These are phyloP conservation scores for Plasmodium ovale DNA, from an alignment of 169 alveolate genomes.

Conservation along the genomic window DNA sequence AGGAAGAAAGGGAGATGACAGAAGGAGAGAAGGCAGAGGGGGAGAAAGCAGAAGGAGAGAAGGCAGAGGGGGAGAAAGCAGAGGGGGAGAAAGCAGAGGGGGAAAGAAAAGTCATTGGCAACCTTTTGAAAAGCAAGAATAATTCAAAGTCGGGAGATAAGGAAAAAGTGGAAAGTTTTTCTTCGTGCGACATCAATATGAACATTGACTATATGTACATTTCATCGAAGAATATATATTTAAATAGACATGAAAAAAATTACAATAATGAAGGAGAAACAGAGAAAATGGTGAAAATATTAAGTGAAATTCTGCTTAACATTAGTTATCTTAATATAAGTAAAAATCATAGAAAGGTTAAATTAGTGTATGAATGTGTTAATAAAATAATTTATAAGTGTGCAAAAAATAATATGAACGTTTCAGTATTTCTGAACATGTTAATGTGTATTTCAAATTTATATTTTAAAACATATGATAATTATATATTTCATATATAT, in stretches of 20 bases:
- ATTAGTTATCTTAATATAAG: slow-evolving; percentile 47
- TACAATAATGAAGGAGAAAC: not conserved
- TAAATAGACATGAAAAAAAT: not conserved
- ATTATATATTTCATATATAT: slow-evolving; percentile 50
- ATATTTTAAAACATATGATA: slow-evolving; percentile 43
- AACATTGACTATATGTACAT: slow-evolving; percentile 42
- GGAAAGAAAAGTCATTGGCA: too few relatives aligned
- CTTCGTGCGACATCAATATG: slow-evolving; percentile 29
- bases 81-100: not conserved
- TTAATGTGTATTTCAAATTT: slow-evolving; percentile 51
- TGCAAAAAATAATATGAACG: not conserved
- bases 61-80: not conserved
- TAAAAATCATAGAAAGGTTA: slow-evolving; percentile 60
- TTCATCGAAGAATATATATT: slow-evolving; percentile 4
- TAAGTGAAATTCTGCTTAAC: slow-evolving; percentile 45
- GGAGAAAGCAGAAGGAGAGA: not conserved
- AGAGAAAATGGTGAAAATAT: not conserved
- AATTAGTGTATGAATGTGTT: slow-evolving; percentile 32
- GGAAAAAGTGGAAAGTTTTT: too few relatives aligned
- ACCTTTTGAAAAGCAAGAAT: too few relatives aligned
- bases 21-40: not conserved
- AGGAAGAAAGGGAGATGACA: not conserved
- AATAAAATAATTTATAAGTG: slow-evolving; percentile 39
- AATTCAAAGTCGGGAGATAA: too few relatives aligned
- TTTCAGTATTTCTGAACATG: slow-evolving; percentile 1